Base-by-base conservation (phyloP, 2,329 filamentous ascomycete species). In the Coleophoma crateriformis region DNA sequence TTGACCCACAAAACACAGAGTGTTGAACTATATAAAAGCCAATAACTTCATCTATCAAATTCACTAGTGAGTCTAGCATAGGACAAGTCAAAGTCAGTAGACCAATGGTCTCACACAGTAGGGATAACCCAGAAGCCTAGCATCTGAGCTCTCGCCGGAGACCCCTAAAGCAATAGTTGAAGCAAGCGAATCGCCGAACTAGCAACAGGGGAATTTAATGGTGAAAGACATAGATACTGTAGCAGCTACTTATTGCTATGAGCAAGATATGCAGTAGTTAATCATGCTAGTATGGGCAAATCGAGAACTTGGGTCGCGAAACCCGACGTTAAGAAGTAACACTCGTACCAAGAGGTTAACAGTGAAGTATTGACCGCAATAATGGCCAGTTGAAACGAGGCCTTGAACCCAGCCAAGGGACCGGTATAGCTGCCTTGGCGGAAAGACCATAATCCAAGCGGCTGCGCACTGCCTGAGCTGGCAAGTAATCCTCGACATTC, bases 171-270 rank as follows among this genome's bases (percentile, higher is more conserved):
- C 54, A 13, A 71, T 61, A 1, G 66, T 60, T 0, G 67, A 64
- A 5, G 69, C 54, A 35, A 71, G 64, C 3, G 68, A 68, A 2
- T 69, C 68, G 38, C 71, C 71, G 6, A 63, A 65, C 65, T 65
- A 70, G 50, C 68, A 69, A 55, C 71, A 71, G 1, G 68, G 70
- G 33, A 71, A 52, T 0, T 69, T 69, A 17, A 71, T 67, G 43
- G 71, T 68, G 52, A 72, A 72, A 2, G 72, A 53, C 67, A 71
- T 71, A 5, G 67, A 68, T 1, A 71, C 59, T 5, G 66, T 68
- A 2, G 69, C 69, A 12, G 66, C 55, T 40, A 19, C 19, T 60
- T 66, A 49, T 71, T 71, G 14, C 55, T 51, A 50, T 70, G 68
- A 37, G 62, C 50, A 1, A 69, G 68, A 47, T 65, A 71, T 3